These are phyloP conservation scores for Onygenales sp. DNA, from an alignment of 2,329 filamentous ascomycete species.

Conservation along the genomic window DNA sequence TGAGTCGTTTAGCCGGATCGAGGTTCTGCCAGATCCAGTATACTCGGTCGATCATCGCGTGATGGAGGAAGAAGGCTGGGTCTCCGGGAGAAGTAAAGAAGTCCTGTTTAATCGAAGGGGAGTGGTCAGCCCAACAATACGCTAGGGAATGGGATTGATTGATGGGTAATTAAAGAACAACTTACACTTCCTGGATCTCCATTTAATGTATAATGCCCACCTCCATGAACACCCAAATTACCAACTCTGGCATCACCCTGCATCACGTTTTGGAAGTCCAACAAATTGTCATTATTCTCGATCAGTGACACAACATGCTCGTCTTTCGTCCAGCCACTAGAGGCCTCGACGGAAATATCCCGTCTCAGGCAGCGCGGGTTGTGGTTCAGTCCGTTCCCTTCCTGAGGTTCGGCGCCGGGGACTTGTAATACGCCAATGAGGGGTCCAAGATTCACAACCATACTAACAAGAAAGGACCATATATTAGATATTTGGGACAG, in stretches of 20 bases:
- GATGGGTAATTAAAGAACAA: neutral
- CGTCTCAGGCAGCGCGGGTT: conserved; percentile 27
- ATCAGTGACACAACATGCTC: conserved; percentile 1
- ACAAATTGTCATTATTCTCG: neutral
- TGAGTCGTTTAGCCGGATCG: neutral
- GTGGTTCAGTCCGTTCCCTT: conserved; percentile 13
- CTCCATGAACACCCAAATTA: neutral
- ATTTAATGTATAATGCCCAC: neutral
- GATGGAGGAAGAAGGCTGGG: conserved; percentile 11
- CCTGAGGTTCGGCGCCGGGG: conserved; percentile 8
- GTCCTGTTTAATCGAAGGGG: neutral
- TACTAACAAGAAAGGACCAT: conserved; percentile 11
- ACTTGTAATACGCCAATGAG: neutral
- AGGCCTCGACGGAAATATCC: conserved; percentile 23
- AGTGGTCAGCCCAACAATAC: neutral
- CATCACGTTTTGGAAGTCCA: neutral
- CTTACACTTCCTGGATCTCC: conserved; percentile 2
- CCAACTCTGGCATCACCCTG: neutral
- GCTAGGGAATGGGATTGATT: neutral
- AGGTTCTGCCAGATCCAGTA: conserved; percentile 11
- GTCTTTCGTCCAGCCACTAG: neutral
- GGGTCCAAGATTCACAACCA: conserved; percentile 28
- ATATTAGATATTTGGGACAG: neutral
- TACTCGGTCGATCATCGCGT: conserved; percentile 8
- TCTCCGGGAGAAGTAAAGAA: conserved; percentile 4